Conservation (phyloP, 371 early-diverging fungal species). For the Actinomortierella wolfii region DNA sequence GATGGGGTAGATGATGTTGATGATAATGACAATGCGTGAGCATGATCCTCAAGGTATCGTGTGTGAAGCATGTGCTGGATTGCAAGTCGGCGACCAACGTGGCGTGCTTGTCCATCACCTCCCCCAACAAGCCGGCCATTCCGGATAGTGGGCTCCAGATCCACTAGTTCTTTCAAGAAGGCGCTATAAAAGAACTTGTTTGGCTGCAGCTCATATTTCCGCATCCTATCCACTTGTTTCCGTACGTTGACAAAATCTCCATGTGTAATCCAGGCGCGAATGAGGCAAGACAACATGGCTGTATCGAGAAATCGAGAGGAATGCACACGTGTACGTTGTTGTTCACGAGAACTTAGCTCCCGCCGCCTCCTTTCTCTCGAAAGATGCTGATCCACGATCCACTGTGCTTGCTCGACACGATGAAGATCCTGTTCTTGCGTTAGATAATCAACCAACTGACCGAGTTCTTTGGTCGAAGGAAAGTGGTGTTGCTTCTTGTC, state of each 20-base stretch:
- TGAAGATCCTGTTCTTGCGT: constrained; percentile 2
- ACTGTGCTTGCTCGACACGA: constrained; percentile 24
- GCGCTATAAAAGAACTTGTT: constrained; percentile 44
- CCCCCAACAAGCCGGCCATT: background rate
- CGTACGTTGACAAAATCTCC: constrained; percentile 20
- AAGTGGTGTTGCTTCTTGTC: too few species aligned
- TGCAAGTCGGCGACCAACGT: constrained; percentile 31
- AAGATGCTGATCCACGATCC: constrained; percentile 29
- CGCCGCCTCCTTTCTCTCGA: constrained; percentile 1
- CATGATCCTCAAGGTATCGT: background rate
- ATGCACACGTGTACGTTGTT: background rate
- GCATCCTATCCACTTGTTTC: constrained; percentile 14
- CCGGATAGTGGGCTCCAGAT: constrained; percentile 17
- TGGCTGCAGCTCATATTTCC: constrained; percentile 15
- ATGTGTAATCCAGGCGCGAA: constrained; percentile 25
- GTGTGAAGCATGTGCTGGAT: constrained; percentile 16
- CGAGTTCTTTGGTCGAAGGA: constrained; percentile 6
- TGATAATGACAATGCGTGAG: background rate
- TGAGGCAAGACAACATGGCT: too few species aligned
- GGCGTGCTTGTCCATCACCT: constrained; percentile 8
- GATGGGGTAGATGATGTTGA: too few species aligned
- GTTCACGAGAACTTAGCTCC: background rate
- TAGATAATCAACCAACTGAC: constrained; percentile 12
- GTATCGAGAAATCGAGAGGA: background rate
- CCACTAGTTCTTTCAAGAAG: constrained; percentile 24